Base-by-base conservation (phyloP, 2,329 filamentous ascomycete genomes). In the Sporothrix brunneoviolacea region DNA sequence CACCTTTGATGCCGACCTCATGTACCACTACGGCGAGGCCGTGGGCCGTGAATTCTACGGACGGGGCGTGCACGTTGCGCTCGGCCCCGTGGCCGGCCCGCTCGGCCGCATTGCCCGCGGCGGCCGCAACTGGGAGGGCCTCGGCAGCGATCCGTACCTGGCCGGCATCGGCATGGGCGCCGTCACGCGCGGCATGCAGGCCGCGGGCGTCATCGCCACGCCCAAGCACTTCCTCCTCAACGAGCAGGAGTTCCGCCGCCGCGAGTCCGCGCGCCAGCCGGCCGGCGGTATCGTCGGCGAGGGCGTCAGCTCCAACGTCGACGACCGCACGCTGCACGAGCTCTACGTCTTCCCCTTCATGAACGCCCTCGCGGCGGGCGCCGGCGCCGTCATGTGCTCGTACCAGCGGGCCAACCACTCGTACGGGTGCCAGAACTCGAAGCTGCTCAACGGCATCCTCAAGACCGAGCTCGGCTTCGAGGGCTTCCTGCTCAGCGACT, bases 371-470 rank as follows among this genome's bases (percentile, higher is more conserved):
- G 69, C 64, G 10, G 79, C 80, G 4, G 80, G 80, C 0, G 74
- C 73, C 0, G 75, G 70, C 0, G 76, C 74, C 0, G 65, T 84
- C 35, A 85, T 85, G 82, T 85, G 82, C 67, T 79, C 79, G 0
- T 88, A 87, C 67, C 82, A 87, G 60, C 79, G 84, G 50, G 70
- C 85, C 58, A 89, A 90, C 65, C 80, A 79, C 62, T 84, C 79
- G 1, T 88, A 88, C 60, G 81, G 70, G n/a, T 90, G 86, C 62
- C 80, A 88, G 61, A 89, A 88, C 64, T 79, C 79, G 44, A 81
- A 82, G 59, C 65, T 84, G 9, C 70, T 87, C 57, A 89, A 88
- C 56, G 78, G 81, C 8, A 65, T 89, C 0, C 70, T 89, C 51
- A 89, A 82, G 64, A 71, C 69, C 1, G 77, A 82, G 59, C 64